Evolutionary conservation across 1,284 basidiomycete genomes (phyloP).

Genomic region (Puccinia coronata): DNA sequence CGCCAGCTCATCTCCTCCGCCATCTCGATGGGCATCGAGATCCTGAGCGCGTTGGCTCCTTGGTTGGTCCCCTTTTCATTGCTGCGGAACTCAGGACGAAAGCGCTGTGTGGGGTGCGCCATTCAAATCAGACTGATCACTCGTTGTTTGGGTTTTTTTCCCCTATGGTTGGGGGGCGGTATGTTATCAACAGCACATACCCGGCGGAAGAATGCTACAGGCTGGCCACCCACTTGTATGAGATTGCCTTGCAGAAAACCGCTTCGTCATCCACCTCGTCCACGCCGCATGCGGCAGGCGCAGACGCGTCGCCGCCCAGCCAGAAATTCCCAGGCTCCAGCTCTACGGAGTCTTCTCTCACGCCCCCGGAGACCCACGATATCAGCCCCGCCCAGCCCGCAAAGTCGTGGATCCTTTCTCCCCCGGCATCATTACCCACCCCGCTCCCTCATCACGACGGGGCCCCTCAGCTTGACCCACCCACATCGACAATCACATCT

Average conservation of each 20-base stretch:
- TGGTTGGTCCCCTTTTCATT: conserved; percentile 22
- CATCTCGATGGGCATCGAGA: conserved; percentile 20
- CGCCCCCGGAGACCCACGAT: neutral
- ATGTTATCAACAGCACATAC: conserved; percentile 1
- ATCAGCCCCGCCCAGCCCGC: no score
- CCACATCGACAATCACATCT: no score
- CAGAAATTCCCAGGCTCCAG: neutral
- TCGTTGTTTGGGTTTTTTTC: conserved; percentile 1
- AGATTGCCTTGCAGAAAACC: neutral
- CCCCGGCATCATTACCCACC: no score
- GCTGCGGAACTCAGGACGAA: neutral
- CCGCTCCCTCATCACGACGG: no score
- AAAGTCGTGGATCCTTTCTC: no score
- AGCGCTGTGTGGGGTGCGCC: neutral
- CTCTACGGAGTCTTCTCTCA: neutral
- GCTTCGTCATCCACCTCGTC: neutral
- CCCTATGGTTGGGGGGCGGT: neutral
- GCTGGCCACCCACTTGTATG: neutral
- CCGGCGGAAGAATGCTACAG: conserved; percentile 1
- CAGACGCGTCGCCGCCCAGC: neutral
- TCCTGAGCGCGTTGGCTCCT: conserved; percentile 36
- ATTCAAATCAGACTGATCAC: neutral
- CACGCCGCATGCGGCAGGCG: neutral
- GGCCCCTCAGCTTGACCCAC: no score
- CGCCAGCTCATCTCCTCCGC: neutral